phyloP scores from a whole-genome alignment of 192 early-diverging fungal genomes.

The Coemansia sp. region DNA sequence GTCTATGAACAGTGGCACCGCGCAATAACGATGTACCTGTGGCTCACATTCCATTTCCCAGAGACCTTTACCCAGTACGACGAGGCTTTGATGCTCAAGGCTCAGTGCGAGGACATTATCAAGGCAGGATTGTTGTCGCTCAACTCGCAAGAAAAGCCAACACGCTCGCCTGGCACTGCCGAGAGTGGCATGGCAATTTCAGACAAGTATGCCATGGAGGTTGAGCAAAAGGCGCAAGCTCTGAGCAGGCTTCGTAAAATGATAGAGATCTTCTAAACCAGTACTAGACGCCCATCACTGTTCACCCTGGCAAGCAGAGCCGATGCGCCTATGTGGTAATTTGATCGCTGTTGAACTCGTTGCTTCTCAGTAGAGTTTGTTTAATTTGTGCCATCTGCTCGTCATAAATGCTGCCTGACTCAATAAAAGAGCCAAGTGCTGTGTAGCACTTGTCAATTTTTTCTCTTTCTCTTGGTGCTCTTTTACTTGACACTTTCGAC shows the following conservation, averaged over 20 bases:
- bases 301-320: no score
- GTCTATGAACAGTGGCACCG: slow-evolving; percentile 73
- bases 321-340: no score
- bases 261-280: not conserved
- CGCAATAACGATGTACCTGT: slow-evolving; percentile 79
- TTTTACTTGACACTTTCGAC: not conserved
- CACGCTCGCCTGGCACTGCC: not conserved
- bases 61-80: slow-evolving; percentile 57
- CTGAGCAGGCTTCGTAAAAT: not conserved
- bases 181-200: not conserved
- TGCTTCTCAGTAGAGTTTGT: slow-evolving; percentile 4
- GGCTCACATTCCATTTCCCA: slow-evolving; percentile 72
- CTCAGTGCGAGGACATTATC: slow-evolving; percentile 50
- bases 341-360: slow-evolving; percentile 1
- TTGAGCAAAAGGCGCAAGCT: not conserved
- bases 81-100: slow-evolving; percentile 53
- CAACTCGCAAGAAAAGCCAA: not conserved
- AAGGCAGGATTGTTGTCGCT: slow-evolving; percentile 29
- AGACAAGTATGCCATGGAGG: not conserved
- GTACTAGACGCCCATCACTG: no score
- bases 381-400: not conserved
- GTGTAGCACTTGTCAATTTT: not conserved
- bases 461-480: not conserved
- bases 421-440: not conserved
- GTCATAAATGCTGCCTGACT: not conserved